Base-by-base conservation (phyloP, 2,329 filamentous ascomycete species). In the Paraphoma chrysanthemicola region DNA sequence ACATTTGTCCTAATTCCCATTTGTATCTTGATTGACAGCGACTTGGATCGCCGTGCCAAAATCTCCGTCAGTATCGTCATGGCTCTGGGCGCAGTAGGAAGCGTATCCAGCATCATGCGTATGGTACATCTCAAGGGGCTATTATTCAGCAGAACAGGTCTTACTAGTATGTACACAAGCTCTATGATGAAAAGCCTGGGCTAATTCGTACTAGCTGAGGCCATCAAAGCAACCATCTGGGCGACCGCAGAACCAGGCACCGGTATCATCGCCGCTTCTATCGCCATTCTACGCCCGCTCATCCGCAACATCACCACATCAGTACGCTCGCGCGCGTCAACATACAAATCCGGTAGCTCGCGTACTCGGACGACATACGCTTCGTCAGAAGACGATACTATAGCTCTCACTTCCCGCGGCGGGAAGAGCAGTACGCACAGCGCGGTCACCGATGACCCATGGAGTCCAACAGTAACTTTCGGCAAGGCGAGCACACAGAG, bases 231-330 rank as follows among this genome's bases (percentile, higher is more conserved):
- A 23, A 77, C 72, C 12, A 75, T 79, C 42, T 83, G 80, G 80
- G 80, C 80, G 3, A 76, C 82, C 31, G 74, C 82, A 23, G 82
- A 83, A 57, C 79, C 81, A 33, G 82, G 80, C 9, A 81, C 79
- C 16, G 82, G 82, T 16, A 82, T 85, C 58, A 75, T 80, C 7
- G 81, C 82, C 11, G 81, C 80, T 2, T 82, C 80, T 7, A 70
- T 81, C 38, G 79, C 80, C 7, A 77, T 80, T 4, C 74, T 83
- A 1, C 79, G 81, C 0, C 81, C 81, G 1, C 66, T 83, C 7
- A 73, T 82, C 44, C 71, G 71, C 42, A 62, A 69, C 18, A 57
- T 73, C 23, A 65, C 56, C 8, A 53, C 56, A 4, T 62, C 64
- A 9, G 62, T 71, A 9, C 66, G 62, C 1, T 57, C 58, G 7